Base-by-base conservation (phyloP, 371 early-diverging fungal genomes). In the Mortierella polycephala region DNA sequence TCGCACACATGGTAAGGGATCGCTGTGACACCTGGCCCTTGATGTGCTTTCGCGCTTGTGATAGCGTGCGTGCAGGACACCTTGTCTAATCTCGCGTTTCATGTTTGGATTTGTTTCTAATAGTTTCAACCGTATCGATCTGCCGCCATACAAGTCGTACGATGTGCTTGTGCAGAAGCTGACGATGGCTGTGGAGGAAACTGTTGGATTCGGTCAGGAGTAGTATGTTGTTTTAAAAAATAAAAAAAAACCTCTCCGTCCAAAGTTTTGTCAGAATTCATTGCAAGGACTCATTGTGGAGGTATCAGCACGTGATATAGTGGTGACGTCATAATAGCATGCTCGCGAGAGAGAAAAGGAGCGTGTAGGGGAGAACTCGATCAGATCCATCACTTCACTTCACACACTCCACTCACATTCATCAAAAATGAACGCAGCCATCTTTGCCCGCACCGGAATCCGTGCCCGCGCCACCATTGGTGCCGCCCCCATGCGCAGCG, bases 71-170 rank as follows among this genome's bases (percentile, higher is more conserved):
- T 14, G 41, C 42, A 16, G 46, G n/a, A 16, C 37, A 52, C 20
- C 30, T 54, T 57, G 16, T 37, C 37, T 1, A 4, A 1, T 1
- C 8, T 50, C 16, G 14, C 9, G 7, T 23, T 56, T 40, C 10
- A 21, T 49, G 37, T 41, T 14, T 47, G 44, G 61, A 59, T 42
- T 53, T 14, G 51, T 58, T 49, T 8, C 66, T 45, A 64, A 12
- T 65, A 90, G 92, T 71, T 98, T 98, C 86, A 98, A 98, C 81
- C 94, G 96, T 56, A 90, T 98, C 62, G 97, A 97, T 79, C 84
- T 98, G 82, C 98, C 98, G 51, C 93, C 93, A 14, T 98, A 98
- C 82, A 86, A 85, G 65, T 81, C 83, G 16, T 88, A 88, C 58
- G 88, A 90, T 56, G 74, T 85, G 14, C 83, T 97, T 66, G 90